Evolutionary conservation across 345 rosid species (phyloP).

Genomic region (Capsella bursapastoris): DNA sequence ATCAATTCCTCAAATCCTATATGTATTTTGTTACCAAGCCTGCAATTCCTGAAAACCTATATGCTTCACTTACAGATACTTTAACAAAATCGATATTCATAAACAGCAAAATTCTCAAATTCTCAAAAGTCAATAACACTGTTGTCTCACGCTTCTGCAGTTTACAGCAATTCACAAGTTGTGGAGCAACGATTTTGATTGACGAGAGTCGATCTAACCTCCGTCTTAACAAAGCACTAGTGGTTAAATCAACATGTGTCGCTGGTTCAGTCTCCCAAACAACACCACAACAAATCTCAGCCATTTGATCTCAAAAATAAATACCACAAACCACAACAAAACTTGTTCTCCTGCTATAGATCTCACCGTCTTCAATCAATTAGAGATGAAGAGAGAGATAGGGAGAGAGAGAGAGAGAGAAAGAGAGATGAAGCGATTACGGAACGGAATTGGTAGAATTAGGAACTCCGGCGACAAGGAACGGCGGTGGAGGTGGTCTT

Average conservation of each 20-base stretch:
- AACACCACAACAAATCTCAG: conserved; percentile 80
- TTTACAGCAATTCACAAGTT: conserved; percentile 53
- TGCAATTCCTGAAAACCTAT: too few species aligned
- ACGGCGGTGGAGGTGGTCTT: too few species aligned
- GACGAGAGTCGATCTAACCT: conserved; percentile 63
- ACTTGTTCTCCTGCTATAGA: not conserved
- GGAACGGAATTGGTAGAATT: too few species aligned
- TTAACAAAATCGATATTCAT: too few species aligned
- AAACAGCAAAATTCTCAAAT: too few species aligned
- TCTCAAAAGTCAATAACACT: too few species aligned
- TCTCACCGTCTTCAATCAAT: not conserved
- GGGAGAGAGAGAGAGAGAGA: not conserved
- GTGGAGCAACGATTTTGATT: conserved; percentile 52
- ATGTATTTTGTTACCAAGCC: too few species aligned
- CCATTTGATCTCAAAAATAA: conserved; percentile 49
- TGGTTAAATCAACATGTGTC: conserved; percentile 54
- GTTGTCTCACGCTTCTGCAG: conserved; percentile 49
- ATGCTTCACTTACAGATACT: too few species aligned
- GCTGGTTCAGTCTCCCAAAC: conserved; percentile 69
- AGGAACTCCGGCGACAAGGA: too few species aligned
- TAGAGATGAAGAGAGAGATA: conserved; percentile 9
- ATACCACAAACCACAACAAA: not conserved
- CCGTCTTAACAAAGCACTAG: conserved; percentile 58
- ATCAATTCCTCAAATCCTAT: too few species aligned
- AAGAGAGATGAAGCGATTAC: too few species aligned